A percentile compares a stretch with the other conserved stretches of the same genome.
phyloP scores from a whole-genome alignment of 2,329 filamentous ascomycete genomes.

The Parastagonospora avenae region DNA sequence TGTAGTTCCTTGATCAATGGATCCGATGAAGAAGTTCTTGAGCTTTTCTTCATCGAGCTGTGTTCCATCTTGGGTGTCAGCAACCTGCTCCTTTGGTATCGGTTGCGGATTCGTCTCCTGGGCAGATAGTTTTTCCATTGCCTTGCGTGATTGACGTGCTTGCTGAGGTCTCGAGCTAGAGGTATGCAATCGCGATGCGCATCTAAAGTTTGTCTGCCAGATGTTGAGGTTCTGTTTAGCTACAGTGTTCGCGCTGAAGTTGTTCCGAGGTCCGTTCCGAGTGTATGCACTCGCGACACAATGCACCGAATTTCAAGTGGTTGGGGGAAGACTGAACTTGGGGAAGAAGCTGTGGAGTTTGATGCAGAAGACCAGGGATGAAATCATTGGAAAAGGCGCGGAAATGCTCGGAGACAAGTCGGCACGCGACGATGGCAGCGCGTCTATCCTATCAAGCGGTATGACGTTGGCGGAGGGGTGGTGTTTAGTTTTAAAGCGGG shows the following conservation, averaged over 20 bases:
- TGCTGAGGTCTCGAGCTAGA: not conserved
- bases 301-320: slow-evolving; percentile 18
- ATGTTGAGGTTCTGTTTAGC: slow-evolving; percentile 11
- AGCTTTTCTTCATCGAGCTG: slow-evolving; percentile 41
- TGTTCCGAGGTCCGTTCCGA: slow-evolving; percentile 21
- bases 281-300: slow-evolving; percentile 22
- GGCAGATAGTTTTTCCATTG: slow-evolving; percentile 35
- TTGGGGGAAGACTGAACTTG: not conserved
- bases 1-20: slow-evolving; percentile 90
- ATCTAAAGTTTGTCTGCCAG: slow-evolving; percentile 21
- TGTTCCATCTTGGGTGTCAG: slow-evolving; percentile 20
- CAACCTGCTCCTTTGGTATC: slow-evolving; percentile 37
- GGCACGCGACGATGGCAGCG: slow-evolving; percentile 26
- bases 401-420: slow-evolving; percentile 25
- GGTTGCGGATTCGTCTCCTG: slow-evolving; percentile 35
- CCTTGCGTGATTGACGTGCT: slow-evolving; percentile 20
- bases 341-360: slow-evolving; percentile 6
- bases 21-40: slow-evolving; percentile 74
- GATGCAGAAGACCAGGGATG: not conserved
- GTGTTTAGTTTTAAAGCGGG: slow-evolving; percentile 27
- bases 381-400: slow-evolving; percentile 19
- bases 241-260: slow-evolving; percentile 13
- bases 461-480: slow-evolving; percentile 32
- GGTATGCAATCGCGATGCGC: slow-evolving; percentile 4
- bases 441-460: slow-evolving; percentile 17